Base-by-base conservation (phyloP, 306 rosid species). In the Senna siamea region DNA sequence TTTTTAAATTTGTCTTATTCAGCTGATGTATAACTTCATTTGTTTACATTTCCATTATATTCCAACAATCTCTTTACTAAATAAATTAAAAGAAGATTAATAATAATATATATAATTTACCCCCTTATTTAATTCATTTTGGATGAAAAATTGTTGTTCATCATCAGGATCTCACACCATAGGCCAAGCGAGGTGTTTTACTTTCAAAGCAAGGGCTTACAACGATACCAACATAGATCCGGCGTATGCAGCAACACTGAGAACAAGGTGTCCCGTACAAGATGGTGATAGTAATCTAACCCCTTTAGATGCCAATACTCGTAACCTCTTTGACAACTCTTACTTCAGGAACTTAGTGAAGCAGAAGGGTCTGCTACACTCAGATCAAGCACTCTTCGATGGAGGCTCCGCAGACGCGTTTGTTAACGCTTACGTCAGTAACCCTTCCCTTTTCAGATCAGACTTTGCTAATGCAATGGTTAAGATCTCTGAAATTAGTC, bases 101-200 rank as follows among this genome's bases (percentile, higher is more conserved):
- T n/a, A n/a, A n/a, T n/a, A n/a, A n/a, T n/a, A n/a, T n/a, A n/a
- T n/a, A n/a, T n/a, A n/a, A n/a, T n/a, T n/a, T n/a, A n/a, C n/a
- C n/a, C n/a, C n/a, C n/a, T n/a, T n/a, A n/a, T n/a, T n/a, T n/a
- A n/a, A n/a, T n/a, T n/a, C n/a, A n/a, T n/a, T n/a, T n/a, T n/a
- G n/a, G n/a, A n/a, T n/a, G n/a, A n/a, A n/a, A n/a, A n/a, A n/a
- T n/a, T n/a, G n/a, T n/a, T n/a, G n/a, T n/a, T n/a, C n/a, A n/a
- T n/a, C n/a, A n/a, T n/a, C n/a, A n/a, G 96, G 93, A 32, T 41
- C 86, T 54, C 96, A 89, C 52, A 84, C 96, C 8, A 80, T 80
- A 52, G 89, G 89, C 0, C 67, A 56, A 66, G 72, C 84, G 2
- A 79, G 80, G 59, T 83, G 92, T 52, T 2, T 6, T 11, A n/a